phyloP scores from a whole-genome alignment of 495 filamentous ascomycete species.

The Annulohypoxylon nitens region DNA sequence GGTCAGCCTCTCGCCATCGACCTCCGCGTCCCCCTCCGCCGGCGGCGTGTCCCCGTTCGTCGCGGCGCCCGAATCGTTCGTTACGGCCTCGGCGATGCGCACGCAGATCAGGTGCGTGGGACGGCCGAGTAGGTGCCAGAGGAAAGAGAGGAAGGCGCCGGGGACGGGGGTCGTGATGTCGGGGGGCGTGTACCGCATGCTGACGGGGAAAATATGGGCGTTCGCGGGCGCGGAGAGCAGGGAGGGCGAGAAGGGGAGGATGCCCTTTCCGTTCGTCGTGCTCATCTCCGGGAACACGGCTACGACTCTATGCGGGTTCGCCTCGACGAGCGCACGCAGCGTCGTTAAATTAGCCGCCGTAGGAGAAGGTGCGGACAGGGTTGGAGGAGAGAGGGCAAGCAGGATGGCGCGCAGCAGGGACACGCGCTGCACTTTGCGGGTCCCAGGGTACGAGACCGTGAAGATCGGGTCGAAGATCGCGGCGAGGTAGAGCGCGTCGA shows the following conservation, averaged over 20 bases:
- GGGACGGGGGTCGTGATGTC: constrained; percentile 95
- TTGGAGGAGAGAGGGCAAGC: constrained; percentile 75
- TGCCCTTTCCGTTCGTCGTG: constrained; percentile 93
- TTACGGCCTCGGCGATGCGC: constrained; percentile 80
- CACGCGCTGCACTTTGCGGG: constrained; percentile 78
- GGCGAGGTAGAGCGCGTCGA: constrained; percentile 95
- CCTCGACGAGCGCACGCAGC: constrained; percentile 70
- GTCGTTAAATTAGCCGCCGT: constrained; percentile 62
- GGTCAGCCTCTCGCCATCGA: constrained; percentile 59
- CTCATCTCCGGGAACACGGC: constrained; percentile 93
- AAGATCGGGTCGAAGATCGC: constrained; percentile 97
- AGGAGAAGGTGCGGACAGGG: constrained; percentile 59
- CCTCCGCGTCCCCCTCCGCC: constrained; percentile 53
- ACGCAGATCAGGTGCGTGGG: constrained; percentile 92
- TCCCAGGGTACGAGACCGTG: constrained; percentile 81
- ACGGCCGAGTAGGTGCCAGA: constrained; percentile 87
- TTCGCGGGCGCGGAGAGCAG: constrained; percentile 73
- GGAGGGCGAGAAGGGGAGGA: constrained; percentile 82
- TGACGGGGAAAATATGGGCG: constrained; percentile 87
- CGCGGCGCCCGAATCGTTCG: constrained; percentile 58
- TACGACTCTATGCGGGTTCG: constrained; percentile 79
- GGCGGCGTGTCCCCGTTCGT: constrained; percentile 48
- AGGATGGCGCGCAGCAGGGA: constrained; percentile 80
- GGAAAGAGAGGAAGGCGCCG: constrained; percentile 71
- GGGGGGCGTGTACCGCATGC: constrained; percentile 84